Conservation (phyloP, 768 basidiomycete genomes). For the Boletus reticuloceps region DNA sequence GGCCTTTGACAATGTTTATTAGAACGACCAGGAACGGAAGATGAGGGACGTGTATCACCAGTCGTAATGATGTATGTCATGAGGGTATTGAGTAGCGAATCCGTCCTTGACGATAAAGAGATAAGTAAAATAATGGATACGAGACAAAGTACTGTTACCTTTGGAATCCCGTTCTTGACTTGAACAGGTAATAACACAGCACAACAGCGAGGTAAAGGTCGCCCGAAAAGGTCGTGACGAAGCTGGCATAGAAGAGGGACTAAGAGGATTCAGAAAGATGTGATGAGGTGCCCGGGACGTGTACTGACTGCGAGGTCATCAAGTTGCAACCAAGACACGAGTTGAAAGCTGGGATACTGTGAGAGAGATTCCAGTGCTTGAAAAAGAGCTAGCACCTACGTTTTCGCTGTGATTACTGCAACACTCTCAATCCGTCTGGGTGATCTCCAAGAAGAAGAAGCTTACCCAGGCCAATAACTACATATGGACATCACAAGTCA, state of each 20-base stretch:
- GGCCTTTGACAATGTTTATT: constrained; percentile 33
- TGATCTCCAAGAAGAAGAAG: not conserved
- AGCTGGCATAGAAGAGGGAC: constrained; percentile 51
- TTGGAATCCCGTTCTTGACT: constrained; percentile 50
- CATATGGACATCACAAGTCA: not conserved
- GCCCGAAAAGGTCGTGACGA: constrained; percentile 46
- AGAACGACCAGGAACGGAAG: constrained; percentile 9
- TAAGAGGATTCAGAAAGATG: constrained; percentile 16
- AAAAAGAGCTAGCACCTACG: constrained; percentile 44
- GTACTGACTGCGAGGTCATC: constrained; percentile 37
- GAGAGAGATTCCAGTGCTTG: not conserved
- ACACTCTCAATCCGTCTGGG: not conserved
- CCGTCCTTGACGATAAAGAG: constrained; percentile 38
- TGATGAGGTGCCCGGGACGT: not conserved
- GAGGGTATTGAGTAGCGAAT: constrained; percentile 46
- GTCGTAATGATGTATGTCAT: constrained; percentile 56
- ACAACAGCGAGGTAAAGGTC: constrained; percentile 51
- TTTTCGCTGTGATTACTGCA: constrained; percentile 51
- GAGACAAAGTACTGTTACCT: constrained; percentile 31
- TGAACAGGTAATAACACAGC: constrained; percentile 47
- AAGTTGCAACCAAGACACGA: constrained; percentile 38
- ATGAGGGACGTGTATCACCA: constrained; percentile 31
- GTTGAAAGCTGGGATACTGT: constrained; percentile 34
- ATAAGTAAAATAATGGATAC: not conserved
- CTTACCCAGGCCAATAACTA: constrained; percentile 15